phyloP scores from a whole-genome alignment of 2,329 filamentous ascomycete species.

The Colletotrichum sp. region DNA sequence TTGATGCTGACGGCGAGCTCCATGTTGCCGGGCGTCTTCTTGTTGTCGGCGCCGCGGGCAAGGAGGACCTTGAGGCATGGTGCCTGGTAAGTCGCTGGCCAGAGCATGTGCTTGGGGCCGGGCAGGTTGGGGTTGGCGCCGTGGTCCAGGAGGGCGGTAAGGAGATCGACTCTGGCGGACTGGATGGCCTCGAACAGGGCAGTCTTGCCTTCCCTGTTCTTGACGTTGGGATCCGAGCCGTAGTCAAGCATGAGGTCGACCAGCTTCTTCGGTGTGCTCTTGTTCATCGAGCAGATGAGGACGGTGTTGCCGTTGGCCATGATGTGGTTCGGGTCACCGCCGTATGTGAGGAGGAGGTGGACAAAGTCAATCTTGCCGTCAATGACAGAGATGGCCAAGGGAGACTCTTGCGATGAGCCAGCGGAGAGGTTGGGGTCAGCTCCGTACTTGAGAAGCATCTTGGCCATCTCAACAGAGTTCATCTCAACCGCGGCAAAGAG shows the following conservation, averaged over 20 bases:
- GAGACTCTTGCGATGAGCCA: slow-evolving; percentile 56
- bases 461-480: slow-evolving; percentile 60
- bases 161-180: slow-evolving; percentile 59
- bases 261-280: slow-evolving; percentile 56
- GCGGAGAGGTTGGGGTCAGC: slow-evolving; percentile 59
- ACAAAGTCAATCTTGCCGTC: slow-evolving; percentile 60
- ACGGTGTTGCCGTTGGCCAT: slow-evolving; percentile 64
- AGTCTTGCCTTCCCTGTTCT: slow-evolving; percentile 66
- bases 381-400: slow-evolving; percentile 54
- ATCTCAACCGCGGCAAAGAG: slow-evolving; percentile 55
- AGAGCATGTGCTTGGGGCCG: slow-evolving; percentile 71
- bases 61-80: slow-evolving; percentile 63
- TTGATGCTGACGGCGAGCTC: slow-evolving; percentile 68
- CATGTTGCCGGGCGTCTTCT: slow-evolving; percentile 66
- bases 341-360: slow-evolving; percentile 65
- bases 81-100: slow-evolving; percentile 66
- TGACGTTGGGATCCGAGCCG: slow-evolving; percentile 60
- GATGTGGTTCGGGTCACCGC: slow-evolving; percentile 59
- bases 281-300: slow-evolving; percentile 64
- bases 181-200: slow-evolving; percentile 67
- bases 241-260: slow-evolving; percentile 65
- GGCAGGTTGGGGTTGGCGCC: slow-evolving; percentile 71
- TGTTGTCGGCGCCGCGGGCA: slow-evolving; percentile 60
- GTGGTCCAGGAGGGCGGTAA: slow-evolving; percentile 54
- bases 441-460: slow-evolving; percentile 67